Base-by-base conservation (phyloP, 2,329 filamentous ascomycete genomes). In the Ceratocystis papillata region DNA sequence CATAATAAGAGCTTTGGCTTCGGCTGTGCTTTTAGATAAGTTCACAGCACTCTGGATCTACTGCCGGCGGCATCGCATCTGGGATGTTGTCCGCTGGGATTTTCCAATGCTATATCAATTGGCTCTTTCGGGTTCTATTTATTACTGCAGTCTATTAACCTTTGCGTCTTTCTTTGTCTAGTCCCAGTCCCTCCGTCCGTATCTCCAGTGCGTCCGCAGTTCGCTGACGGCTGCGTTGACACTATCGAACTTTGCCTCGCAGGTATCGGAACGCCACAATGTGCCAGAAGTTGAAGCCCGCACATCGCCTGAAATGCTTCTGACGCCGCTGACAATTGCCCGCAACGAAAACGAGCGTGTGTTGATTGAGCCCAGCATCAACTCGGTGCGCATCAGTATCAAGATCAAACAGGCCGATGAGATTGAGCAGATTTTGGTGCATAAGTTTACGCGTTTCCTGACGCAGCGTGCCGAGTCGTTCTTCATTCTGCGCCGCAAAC, bases 391-490 rank as follows among this genome's bases (percentile, higher is more conserved):
- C 71, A 89, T 99, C 73, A 96, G 90, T 83, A 96, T 99, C 79
- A 90, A 93, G 81, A 96, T 99, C 77, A 99, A 99, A 80, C 94
- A 99, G 81, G 94, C 94, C 69, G 94, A 99, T 76, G 94, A 99
- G 79, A 99, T 97, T 73, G 94, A 99, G 77, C 85, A 95, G 75
- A 97, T 99, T 70, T 80, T 99, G 69, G 94, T 99, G 70, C 94
- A 97, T 80, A 99, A 99, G 78, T 97, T 99, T 74, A 96, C 92
- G 50, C 84, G 94, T 66, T 99, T 99, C 81, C 79, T 99, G 78
- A 96, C 90, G 48, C 93, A 96, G 79, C 83, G 93, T 76, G 94
- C 94, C 62, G 94, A 99, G 78, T 90, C 90, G 0, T 99, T 99
- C 79, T 97, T 97, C 74, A 96, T 99, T 68, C 78, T 99, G 74